Percentiles rank a stretch among this genome's conserved stretches.
Conservation (phyloP, 345 rosid genomes). For the Passiflora organensis region DNA sequence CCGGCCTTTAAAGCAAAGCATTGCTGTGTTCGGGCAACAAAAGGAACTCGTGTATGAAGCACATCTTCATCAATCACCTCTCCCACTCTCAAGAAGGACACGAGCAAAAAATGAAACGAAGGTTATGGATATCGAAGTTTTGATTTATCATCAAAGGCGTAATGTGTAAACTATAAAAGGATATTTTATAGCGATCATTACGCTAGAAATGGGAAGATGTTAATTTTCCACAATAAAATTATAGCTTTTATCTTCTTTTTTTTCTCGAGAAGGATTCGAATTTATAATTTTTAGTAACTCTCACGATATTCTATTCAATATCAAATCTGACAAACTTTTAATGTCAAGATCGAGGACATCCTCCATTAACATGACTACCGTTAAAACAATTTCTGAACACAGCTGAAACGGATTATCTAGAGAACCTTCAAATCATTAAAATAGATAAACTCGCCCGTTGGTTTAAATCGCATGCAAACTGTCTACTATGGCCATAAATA, state of each 20-base stretch:
- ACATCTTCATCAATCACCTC: conserved; percentile 93
- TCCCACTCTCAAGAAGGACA: conserved; percentile 42
- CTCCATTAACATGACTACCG: not conserved
- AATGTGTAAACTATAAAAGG: no score
- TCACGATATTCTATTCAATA: no score
- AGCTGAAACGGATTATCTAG: not conserved
- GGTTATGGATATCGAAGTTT: conserved; percentile 1
- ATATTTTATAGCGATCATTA: no score
- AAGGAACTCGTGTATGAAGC: conserved; percentile 92
- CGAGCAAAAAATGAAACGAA: not conserved
- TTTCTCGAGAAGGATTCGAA: no score
- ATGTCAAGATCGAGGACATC: no score
- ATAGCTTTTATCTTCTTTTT: no score
- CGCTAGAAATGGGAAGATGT: no score
- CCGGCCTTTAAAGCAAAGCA: conserved; percentile 97
- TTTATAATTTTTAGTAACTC: no score
- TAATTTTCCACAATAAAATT: no score
- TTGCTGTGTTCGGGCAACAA: conserved; percentile 95
- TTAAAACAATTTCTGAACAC: not conserved
- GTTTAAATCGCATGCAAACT: not conserved
- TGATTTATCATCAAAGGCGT: conserved; percentile 1
- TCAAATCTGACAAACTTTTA: not conserved
- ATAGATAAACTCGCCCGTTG: not conserved
- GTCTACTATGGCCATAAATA: no score
- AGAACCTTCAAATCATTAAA: not conserved